A percentile compares a stretch with the other conserved stretches of the same genome.
phyloP scores from a whole-genome alignment of 257 asterid species.

The Lavandula angustifolia region DNA sequence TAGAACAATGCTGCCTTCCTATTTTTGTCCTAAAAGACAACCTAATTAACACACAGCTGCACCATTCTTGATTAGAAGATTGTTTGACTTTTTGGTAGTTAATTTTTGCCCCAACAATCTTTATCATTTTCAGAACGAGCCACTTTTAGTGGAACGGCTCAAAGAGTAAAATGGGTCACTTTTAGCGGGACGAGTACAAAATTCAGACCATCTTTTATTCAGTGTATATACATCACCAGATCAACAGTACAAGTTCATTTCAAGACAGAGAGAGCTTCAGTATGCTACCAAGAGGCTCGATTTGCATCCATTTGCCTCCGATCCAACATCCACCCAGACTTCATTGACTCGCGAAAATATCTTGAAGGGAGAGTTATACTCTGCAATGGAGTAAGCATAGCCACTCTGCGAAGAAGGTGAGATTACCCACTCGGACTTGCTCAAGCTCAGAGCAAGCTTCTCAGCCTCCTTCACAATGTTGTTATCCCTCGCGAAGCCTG shows the following conservation, averaged over 20 bases:
- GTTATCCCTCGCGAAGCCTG: conserved; percentile 76
- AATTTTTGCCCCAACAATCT: no score
- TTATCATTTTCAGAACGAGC: no score
- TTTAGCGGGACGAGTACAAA: not conserved
- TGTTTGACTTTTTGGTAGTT: no score
- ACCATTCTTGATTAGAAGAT: conserved; percentile 24
- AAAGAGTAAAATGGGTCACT: no score
- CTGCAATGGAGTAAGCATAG: conserved; percentile 76
- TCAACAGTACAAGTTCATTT: conserved; percentile 1
- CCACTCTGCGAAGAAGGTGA: conserved; percentile 46
- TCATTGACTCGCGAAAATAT: conserved; percentile 64
- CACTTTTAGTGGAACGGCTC: no score
- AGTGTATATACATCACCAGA: conserved; percentile 9
- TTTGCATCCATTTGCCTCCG: conserved; percentile 49
- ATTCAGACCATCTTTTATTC: not conserved
- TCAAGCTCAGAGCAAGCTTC: conserved; percentile 67
- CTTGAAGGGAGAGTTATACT: conserved; percentile 68
- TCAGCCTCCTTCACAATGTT: conserved; percentile 81
- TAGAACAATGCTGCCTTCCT: conserved; percentile 57
- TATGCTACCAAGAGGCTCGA: conserved; percentile 44
- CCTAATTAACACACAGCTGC: conserved; percentile 28
- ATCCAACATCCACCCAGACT: conserved; percentile 88
- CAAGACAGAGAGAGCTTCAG: conserved; percentile 28
- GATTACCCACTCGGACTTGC: conserved; percentile 70
- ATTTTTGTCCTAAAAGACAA: conserved; percentile 41